These are phyloP conservation scores for Pascua sp. DNA, from an alignment of 1,284 basidiomycete genomes.

Conservation along the genomic window DNA sequence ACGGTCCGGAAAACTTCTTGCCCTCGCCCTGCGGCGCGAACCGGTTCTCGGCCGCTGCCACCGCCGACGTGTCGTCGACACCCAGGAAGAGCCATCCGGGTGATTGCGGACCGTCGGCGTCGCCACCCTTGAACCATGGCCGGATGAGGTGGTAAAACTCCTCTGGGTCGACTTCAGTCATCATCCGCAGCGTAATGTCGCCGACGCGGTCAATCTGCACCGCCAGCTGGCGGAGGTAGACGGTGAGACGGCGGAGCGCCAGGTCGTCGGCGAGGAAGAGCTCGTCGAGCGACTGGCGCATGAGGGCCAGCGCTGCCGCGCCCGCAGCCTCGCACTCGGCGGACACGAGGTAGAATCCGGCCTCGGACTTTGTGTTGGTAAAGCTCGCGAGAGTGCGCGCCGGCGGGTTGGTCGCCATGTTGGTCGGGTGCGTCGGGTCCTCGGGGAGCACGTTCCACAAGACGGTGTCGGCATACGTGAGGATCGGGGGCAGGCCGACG, in stretches of 20 bases:
- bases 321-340: constrained; percentile 89
- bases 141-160: constrained; percentile 80
- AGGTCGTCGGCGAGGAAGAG: constrained; percentile 80
- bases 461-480: constrained; percentile 91
- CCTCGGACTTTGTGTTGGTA: constrained; percentile 77
- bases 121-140: constrained; percentile 88
- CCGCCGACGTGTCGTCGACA: constrained; percentile 54
- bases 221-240: constrained; percentile 66
- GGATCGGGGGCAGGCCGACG: constrained; percentile 79
- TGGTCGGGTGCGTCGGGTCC: constrained; percentile 56
- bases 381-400: constrained; percentile 63
- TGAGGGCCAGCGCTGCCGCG: constrained; percentile 75
- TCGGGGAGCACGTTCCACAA: constrained; percentile 75
- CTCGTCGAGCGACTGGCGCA: constrained; percentile 87
- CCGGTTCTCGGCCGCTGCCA: constrained; percentile 52
- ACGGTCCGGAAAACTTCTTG: constrained; percentile 73
- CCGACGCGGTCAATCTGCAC: constrained; percentile 65
- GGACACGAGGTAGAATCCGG: constrained; percentile 84
- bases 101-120: constrained; percentile 60
- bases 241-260: constrained; percentile 67
- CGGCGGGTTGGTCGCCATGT: constrained; percentile 55
- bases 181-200: constrained; percentile 62
- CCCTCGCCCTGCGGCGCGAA: constrained; percentile 25
- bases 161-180: constrained; percentile 69
- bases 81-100: constrained; percentile 80